Percentiles rank a stretch among this genome's conserved stretches.
phyloP scores from a whole-genome alignment of 345 rosid species.

The Capsella bursapastoris region DNA sequence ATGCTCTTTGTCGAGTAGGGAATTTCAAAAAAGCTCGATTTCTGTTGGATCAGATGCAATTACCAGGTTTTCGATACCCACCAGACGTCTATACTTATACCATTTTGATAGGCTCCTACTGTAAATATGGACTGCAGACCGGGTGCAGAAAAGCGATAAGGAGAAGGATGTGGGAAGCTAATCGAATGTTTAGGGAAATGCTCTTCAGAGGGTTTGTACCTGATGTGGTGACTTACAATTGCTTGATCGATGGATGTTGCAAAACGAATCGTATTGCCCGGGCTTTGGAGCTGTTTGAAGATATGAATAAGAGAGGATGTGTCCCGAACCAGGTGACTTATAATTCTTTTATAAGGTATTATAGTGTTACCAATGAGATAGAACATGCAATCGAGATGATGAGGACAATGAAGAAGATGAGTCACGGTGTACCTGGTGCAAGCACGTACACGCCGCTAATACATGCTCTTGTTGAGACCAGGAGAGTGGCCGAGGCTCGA shows the following conservation, averaged over 20 bases:
- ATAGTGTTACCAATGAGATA: conserved; percentile 72
- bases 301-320: conserved; percentile 76
- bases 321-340: conserved; percentile 72
- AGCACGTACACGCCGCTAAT: conserved; percentile 82
- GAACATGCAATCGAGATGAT: conserved; percentile 76
- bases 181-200: conserved; percentile 83
- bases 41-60: conserved; percentile 80
- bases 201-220: conserved; percentile 78
- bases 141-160: conserved; percentile 81
- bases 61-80: conserved; percentile 78
- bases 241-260: conserved; percentile 89
- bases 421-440: conserved; percentile 66
- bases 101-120: conserved; percentile 73
- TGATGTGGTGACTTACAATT: conserved; percentile 82
- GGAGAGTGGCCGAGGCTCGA: conserved; percentile 61
- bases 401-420: conserved; percentile 70
- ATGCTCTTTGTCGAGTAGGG: conserved; percentile 77
- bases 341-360: conserved; percentile 82
- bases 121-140: conserved; percentile 76
- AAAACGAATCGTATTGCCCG: conserved; percentile 73
- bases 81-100: conserved; percentile 76
- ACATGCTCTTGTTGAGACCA: conserved; percentile 77
- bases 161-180: conserved; percentile 91
- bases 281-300: conserved; percentile 76
- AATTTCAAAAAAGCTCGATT: conserved; percentile 79